phyloP scores from a whole-genome alignment of 1,284 basidiomycete species.

The Malassezia sympodialis region DNA sequence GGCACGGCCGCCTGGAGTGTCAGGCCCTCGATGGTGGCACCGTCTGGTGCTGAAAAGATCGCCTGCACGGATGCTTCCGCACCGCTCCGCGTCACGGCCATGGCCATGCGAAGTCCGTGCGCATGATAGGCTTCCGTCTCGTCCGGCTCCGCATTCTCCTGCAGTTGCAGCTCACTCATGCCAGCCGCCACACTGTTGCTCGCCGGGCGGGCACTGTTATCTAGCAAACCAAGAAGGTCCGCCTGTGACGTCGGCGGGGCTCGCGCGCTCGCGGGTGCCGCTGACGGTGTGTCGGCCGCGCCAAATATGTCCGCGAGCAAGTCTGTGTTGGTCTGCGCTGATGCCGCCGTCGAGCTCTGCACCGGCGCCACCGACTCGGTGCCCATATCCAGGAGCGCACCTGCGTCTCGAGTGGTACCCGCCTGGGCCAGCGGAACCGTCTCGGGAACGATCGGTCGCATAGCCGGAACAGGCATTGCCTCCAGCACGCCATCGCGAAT shows the following conservation, averaged over 20 bases:
- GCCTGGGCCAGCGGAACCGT: constrained; percentile 71
- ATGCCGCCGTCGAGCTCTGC: constrained; percentile 16
- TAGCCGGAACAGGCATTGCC: constrained; percentile 93
- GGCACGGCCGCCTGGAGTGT: constrained; percentile 92
- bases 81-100: constrained; percentile 69
- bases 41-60: constrained; percentile 64
- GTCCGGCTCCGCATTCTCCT: constrained; percentile 59
- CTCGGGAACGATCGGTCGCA: constrained; percentile 51
- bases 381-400: neutral
- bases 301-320: constrained; percentile 91
- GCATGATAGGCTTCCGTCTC: constrained; percentile 82
- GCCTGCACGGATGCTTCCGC: constrained; percentile 83
- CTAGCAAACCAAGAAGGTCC: constrained; percentile 86
- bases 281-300: constrained; percentile 50
- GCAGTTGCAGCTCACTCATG: constrained; percentile 50
- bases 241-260: constrained; percentile 55
- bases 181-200: constrained; percentile 29
- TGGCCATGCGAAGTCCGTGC: constrained; percentile 74
- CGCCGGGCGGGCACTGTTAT: constrained; percentile 44
- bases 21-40: constrained; percentile 49
- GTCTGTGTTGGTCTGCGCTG: constrained; percentile 62
- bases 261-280: neutral
- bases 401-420: constrained; percentile 54
- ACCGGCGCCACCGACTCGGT: neutral
- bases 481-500: constrained; percentile 83